phyloP scores from a whole-genome alignment of 2,329 filamentous ascomycete species.

The Cladosporium sp. region DNA sequence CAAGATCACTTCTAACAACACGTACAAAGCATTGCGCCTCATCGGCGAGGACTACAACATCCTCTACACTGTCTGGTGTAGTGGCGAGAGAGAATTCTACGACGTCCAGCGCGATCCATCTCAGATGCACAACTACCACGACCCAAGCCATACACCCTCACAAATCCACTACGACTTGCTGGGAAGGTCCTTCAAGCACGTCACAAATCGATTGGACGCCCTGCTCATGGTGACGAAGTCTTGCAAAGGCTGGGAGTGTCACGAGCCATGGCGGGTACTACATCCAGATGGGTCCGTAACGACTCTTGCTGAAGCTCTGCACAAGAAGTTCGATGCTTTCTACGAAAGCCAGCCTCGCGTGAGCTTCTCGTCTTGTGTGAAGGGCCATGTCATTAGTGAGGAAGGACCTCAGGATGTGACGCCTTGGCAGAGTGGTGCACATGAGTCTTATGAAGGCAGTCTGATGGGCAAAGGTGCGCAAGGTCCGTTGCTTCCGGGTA shows the following conservation, averaged over 20 bases:
- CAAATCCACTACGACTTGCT: conserved; percentile 25
- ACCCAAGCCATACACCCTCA: conserved; percentile 7
- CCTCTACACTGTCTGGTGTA: conserved; percentile 71
- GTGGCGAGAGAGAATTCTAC: conserved; percentile 67
- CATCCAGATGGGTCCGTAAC: conserved; percentile 36
- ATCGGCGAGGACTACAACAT: conserved; percentile 53
- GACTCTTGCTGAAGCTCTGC: conserved; percentile 34
- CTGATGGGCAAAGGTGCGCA: not conserved
- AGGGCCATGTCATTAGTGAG: conserved; percentile 58
- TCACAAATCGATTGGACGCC: conserved; percentile 35
- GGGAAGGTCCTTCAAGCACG: conserved; percentile 26
- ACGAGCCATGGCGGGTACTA: conserved; percentile 36
- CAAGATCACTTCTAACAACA: conserved; percentile 28
- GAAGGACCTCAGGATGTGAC: conserved; percentile 52
- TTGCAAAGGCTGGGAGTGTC: conserved; percentile 36
- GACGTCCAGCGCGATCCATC: conserved; percentile 42
- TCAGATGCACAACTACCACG: conserved; percentile 32
- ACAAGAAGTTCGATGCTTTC: conserved; percentile 34
- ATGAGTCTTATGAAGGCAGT: not conserved
- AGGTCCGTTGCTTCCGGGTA: conserved; percentile 11
- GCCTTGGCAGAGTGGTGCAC: conserved; percentile 20
- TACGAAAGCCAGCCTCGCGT: conserved; percentile 47
- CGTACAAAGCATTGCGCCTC: conserved; percentile 37
- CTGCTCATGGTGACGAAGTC: conserved; percentile 39
- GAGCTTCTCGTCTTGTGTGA: conserved; percentile 55